Evolutionary conservation across 2,329 filamentous ascomycete species (phyloP), one percentile per base, ranked within the genome.

Genomic region (Trichoderma hamatum): DNA sequence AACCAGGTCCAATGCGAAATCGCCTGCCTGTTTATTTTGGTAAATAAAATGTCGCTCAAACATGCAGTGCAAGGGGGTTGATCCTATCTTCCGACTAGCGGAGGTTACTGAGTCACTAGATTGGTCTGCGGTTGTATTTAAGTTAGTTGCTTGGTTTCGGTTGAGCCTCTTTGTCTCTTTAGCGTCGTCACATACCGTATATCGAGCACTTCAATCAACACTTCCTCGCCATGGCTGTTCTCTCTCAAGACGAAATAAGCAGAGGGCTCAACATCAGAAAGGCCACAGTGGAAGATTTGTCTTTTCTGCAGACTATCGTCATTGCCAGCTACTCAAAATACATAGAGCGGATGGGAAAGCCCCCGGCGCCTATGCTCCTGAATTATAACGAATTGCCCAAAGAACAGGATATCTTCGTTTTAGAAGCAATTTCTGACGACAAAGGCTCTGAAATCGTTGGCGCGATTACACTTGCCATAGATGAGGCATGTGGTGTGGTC

Each of bases 361-460:
- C 73, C 0, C 80, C 80, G 0, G 79, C 78, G 0, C 79, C 79
- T 1, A 81, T 81, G 80, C 73, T 69, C 1, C 71, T 74, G n/a
- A 73, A 81, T 69, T 81, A 80, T 54, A 3, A 28, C 6, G 30
- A 71, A 3, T 71, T 80, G 14, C 69, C 81, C 4, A n/a, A 71
- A 6, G 72, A 69, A 0, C 68, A 71, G n/a, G 68, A 74, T 10
- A 72, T 79, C 2, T 77, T 39, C 9, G n/a, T 64, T 13, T 26
- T 64, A 14, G 61, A 64, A 30, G 6, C 34, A 13, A 19, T 36
- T 16, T 63, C 43, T 1, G 26, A 39, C 6, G 24, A 32, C 14
- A 7, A 10, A 3, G 5, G 11, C 16, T 19, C 3, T 1, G 28
- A n/a, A 11, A 55, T 43, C 11, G 24, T 64, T 9, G 61, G 61